These are phyloP conservation scores for Vanrija humicola DNA, from an alignment of 1,284 basidiomycete species.

Conservation along the genomic window DNA sequence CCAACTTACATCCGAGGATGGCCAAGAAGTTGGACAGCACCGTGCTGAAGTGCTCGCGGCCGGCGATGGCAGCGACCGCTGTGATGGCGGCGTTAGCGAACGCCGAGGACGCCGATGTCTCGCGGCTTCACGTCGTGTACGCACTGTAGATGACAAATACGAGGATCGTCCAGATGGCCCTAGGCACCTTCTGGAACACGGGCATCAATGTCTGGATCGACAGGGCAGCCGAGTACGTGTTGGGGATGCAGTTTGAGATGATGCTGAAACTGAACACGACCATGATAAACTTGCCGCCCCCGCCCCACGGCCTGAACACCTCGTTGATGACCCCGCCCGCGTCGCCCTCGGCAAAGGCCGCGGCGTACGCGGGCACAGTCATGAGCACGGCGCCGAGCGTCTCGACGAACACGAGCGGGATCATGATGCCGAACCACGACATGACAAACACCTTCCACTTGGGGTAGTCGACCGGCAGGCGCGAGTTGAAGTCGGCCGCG, in stretches of 20 bases:
- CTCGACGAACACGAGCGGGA: constrained; percentile 54
- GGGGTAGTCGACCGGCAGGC: constrained; percentile 53
- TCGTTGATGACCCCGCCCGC: constrained; percentile 52
- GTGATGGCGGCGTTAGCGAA: background rate
- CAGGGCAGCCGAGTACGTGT: constrained; percentile 59
- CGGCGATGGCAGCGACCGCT: constrained; percentile 59
- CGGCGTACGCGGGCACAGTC: constrained; percentile 57
- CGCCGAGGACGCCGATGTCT: background rate
- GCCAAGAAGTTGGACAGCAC: constrained; percentile 56
- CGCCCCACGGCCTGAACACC: constrained; percentile 31
- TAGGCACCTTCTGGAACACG: constrained; percentile 57
- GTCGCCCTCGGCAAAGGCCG: constrained; percentile 53
- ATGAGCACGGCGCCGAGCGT: constrained; percentile 56
- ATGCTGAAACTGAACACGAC: constrained; percentile 59
- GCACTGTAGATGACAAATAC: constrained; percentile 55
- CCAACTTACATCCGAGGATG: constrained; percentile 62
- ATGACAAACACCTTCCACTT: constrained; percentile 55
- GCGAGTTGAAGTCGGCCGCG: constrained; percentile 56
- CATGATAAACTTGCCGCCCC: constrained; percentile 55
- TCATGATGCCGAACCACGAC: constrained; percentile 58
- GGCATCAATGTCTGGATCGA: constrained; percentile 59
- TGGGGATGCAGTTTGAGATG: constrained; percentile 60
- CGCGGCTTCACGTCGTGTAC: background rate
- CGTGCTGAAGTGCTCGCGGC: constrained; percentile 59
- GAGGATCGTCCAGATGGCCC: constrained; percentile 60